Evolutionary conservation across 1,139 yeast genomes (phyloP).

Genomic region (Protomyces arabidopsidicola): DNA sequence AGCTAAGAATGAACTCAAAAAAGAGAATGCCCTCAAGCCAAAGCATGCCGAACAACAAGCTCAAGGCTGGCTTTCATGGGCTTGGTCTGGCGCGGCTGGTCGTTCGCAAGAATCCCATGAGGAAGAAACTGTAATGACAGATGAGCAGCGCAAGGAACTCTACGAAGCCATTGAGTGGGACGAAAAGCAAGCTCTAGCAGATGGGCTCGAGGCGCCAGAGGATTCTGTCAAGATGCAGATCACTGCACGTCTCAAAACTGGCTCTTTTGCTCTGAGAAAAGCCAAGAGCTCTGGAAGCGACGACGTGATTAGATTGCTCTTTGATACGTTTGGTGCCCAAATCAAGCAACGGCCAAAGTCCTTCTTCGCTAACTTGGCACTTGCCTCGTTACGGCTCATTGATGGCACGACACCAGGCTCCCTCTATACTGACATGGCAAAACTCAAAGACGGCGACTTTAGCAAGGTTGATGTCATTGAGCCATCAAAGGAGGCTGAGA

Average conservation of each 20-base stretch:
- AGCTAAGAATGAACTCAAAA: slow-evolving; percentile 61
- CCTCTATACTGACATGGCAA: slow-evolving; percentile 78
- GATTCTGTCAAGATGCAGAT: slow-evolving; percentile 67
- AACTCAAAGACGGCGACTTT: slow-evolving; percentile 61
- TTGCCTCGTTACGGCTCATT: slow-evolving; percentile 76
- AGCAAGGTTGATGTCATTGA: slow-evolving; percentile 32
- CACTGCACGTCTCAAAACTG: slow-evolving; percentile 64
- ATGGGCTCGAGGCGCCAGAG: slow-evolving; percentile 60
- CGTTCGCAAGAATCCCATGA: slow-evolving; percentile 27
- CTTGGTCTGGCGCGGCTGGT: slow-evolving; percentile 38
- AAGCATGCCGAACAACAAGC: slow-evolving; percentile 25
- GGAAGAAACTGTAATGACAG: slow-evolving; percentile 41
- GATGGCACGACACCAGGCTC: slow-evolving; percentile 70
- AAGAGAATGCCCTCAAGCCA: slow-evolving; percentile 45
- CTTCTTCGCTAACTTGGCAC: slow-evolving; percentile 61
- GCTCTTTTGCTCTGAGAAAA: slow-evolving; percentile 58
- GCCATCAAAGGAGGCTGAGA: slow-evolving; percentile 9
- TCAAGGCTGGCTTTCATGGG: slow-evolving; percentile 40
- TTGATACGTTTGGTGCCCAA: slow-evolving; percentile 75
- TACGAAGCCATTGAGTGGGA: slow-evolving; percentile 93
- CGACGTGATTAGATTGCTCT: slow-evolving; percentile 69
- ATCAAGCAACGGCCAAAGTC: slow-evolving; percentile 78
- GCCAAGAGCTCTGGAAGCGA: slow-evolving; percentile 34
- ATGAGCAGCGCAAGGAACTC: slow-evolving; percentile 57
- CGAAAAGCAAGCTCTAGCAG: slow-evolving; percentile 51